Base-by-base conservation (phyloP, 495 filamentous ascomycete species). In the Margaritispora aquatica region DNA sequence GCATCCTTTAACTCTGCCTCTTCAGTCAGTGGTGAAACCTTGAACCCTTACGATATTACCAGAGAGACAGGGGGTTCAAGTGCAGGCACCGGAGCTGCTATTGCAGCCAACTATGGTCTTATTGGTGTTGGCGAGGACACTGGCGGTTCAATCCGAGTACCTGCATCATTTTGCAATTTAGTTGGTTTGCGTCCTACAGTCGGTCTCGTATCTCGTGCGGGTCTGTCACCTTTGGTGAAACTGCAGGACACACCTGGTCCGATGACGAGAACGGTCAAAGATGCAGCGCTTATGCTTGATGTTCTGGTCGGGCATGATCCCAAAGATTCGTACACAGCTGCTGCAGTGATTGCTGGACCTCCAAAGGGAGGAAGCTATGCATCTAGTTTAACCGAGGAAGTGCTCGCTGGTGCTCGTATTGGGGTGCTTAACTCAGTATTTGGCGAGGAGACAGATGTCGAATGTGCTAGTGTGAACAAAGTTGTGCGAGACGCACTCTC, bases 71-170 rank as follows among this genome's bases (percentile, higher is more conserved):
- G 82, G 1, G 82, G 82, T 1, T 84, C 79, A 58, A 79, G 78
- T 0, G 85, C 85, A 27, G 87, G 89, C 7, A 81, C 85, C 58
- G 83, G 77, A 0, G 80, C 80, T 31, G 68, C 83, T 24, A 72
- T 84, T 27, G 79, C 73, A 1, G 62, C 84, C 23, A 70, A 68
- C 26, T 80, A 80, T 9, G 81, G 76, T 22, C 70, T 80, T 60
- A 73, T 81, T 41, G 73, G 71, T 0, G 75, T 80, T 51, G 79
- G 79, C 22, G 73, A 72, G 1, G 79, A 82, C 62, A 76, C 78
- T 44, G 78, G 76, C 26, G 78, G 78, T 10, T 75, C 72, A 54
- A 74, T 82, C 31, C 69, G 79, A 26, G 73, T 81, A 10, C 79
- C 79, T 1, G 68, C 74, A 24, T 67, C 74, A 10, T 60, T 73